Base-by-base conservation (phyloP, 2,329 filamentous ascomycete species). In the Biscogniauxia marginata region DNA sequence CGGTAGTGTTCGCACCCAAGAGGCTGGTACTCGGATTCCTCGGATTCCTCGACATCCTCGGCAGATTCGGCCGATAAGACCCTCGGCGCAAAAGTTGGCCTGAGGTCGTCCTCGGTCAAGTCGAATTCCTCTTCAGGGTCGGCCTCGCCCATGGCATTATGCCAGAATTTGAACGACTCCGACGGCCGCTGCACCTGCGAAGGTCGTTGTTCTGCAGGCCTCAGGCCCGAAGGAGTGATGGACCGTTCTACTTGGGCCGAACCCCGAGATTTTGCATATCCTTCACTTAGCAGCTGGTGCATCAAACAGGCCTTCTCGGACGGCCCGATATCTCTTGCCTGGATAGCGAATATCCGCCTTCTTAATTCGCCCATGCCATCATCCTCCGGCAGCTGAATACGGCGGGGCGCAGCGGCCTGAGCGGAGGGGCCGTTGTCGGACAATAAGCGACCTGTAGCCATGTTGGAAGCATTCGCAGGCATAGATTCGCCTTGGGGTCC, bases 1-100 rank as follows among this genome's bases (percentile, higher is more conserved):
- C 90, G 91, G 73, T 99, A 99, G 74, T 99, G 95, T 66, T 88
- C 81, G 71, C 95, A 99, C 0, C 95, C 95, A 4, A 97, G 75
- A 24, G 79, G 76, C 3, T 74, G 77, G 20, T 77, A 74, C 46
- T 62, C 48, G 56, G 57, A 48, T 16, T 69, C 63, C 21, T 74
- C 72, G 25, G 73, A 71, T 59, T 72, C 71, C 11, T 79, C 79
- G 6, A 74, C 71, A 25, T 82, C 79, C 43, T 80, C 73, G 44
- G 69, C 73, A n/a, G 50, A 21, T 13, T 60, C 49, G 63, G 67
- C 71, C 51, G 80, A 69, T 62, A 45, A 46, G 11, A 83, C 70
- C 46, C 79, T 79, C 9, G 86, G 84, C 16, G 81, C 85, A 71
- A 84, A 91, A 0, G 87, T 89, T n/a, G 85, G 87, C 57, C 75